These are phyloP conservation scores for Lichenothelia convexa DNA, from an alignment of 495 filamentous ascomycete genomes.

Conservation along the genomic window DNA sequence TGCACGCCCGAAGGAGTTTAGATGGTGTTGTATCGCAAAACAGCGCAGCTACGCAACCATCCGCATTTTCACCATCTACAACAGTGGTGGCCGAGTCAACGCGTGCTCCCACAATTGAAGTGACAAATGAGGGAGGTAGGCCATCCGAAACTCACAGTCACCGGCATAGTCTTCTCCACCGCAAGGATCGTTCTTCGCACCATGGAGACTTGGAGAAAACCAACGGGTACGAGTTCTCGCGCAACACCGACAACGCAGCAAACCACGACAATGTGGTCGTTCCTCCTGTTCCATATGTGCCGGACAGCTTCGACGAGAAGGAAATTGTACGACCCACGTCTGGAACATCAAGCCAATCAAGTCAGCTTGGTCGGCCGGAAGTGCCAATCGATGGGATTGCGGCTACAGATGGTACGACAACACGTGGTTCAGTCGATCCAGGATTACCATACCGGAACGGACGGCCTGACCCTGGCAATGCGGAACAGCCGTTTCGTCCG, in stretches of 20 bases:
- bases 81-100: constrained; percentile 12
- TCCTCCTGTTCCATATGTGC: neutral
- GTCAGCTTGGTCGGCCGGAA: too few relatives aligned
- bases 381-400: neutral
- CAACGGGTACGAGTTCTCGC: too few relatives aligned
- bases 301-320: neutral
- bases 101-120: constrained; percentile 18
- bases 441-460: too few relatives aligned
- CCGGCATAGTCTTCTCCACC: constrained; percentile 13
- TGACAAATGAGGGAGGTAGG: constrained; percentile 20
- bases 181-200: constrained; percentile 9
- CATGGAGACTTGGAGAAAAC: too few relatives aligned
- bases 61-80: too few relatives aligned
- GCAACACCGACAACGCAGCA: neutral
- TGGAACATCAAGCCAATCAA: neutral
- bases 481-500: constrained; percentile 27
- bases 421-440: too few relatives aligned
- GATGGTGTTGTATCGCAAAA: constrained; percentile 7
- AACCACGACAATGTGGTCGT: neutral
- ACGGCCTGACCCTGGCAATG: constrained; percentile 9
- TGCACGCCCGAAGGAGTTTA: constrained; percentile 16
- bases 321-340: neutral
- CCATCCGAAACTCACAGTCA: constrained; percentile 10
- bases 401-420: neutral
- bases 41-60: constrained; percentile 1